Evolutionary conservation across 306 rosid genomes (phyloP).

Genomic region (Begonia masoniana): DNA sequence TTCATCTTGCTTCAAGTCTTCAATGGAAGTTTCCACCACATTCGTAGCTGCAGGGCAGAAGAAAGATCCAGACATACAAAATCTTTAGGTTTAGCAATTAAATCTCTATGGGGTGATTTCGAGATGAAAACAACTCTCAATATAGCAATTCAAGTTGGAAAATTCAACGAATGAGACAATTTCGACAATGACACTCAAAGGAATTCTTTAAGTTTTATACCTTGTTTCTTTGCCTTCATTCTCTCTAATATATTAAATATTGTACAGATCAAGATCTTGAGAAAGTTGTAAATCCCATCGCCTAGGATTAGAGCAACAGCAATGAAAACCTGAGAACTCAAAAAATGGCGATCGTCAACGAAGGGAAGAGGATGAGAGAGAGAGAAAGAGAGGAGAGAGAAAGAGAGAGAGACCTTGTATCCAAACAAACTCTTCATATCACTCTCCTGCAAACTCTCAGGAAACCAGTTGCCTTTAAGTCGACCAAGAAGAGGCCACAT

Average conservation of each 20-base stretch:
- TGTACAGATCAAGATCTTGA: conserved; percentile 47
- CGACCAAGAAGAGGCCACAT: conserved; percentile 71
- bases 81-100: too few relatives aligned
- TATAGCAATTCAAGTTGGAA: too few relatives aligned
- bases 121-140: too few relatives aligned
- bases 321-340: conserved; percentile 39
- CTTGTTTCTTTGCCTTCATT: conserved; percentile 19
- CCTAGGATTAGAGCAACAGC: conserved; percentile 76
- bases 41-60: conserved; percentile 18
- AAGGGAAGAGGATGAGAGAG: neutral
- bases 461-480: conserved; percentile 66
- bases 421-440: conserved; percentile 91
- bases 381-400: neutral
- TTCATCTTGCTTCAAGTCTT: conserved; percentile 29
- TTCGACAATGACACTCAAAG: too few relatives aligned
- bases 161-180: too few relatives aligned
- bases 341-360: neutral
- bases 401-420: conserved; percentile 40
- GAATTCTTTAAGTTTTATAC: neutral
- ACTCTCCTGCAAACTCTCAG: conserved; percentile 48
- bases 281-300: conserved; percentile 68
- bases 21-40: conserved; percentile 11
- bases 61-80: neutral
- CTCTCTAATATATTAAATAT: conserved; percentile 18
- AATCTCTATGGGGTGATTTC: too few relatives aligned